These are phyloP conservation scores for Gynochthodes officinalis DNA, from an alignment of 257 asterid species.

Conservation along the genomic window DNA sequence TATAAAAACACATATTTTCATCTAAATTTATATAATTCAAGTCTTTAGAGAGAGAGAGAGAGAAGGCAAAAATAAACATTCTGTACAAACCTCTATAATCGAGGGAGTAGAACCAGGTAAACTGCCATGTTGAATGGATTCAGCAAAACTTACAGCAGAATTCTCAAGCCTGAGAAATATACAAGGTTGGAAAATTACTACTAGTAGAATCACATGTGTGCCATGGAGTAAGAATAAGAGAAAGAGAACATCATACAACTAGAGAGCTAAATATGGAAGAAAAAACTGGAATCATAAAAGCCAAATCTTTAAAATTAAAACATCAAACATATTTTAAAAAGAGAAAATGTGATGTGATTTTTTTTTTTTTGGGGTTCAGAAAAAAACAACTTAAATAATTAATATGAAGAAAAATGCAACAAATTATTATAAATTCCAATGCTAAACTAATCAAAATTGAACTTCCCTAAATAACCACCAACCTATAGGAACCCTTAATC, in stretches of 20 bases:
- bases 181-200: conserved; percentile 9
- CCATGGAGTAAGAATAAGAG: neutral
- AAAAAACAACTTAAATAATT: neutral
- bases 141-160: conserved; percentile 69
- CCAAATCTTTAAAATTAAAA: neutral
- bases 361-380: no score
- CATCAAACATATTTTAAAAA: neutral
- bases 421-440: neutral
- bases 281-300: neutral
- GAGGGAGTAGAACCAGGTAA: conserved; percentile 62
- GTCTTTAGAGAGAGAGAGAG: no score
- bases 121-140: conserved; percentile 72
- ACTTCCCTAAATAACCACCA: no score
- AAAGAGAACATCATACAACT: neutral
- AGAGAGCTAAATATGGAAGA: neutral
- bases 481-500: neutral
- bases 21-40: no score
- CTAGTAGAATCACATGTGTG: neutral
- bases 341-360: neutral
- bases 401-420: neutral
- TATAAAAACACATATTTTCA: no score
- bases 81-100: conserved; percentile 61
- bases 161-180: conserved; percentile 64
- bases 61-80: conserved; percentile 2
- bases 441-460: no score